Conservation (phyloP, 2,329 filamentous ascomycete genomes). For the Rutstroemia sp. region DNA sequence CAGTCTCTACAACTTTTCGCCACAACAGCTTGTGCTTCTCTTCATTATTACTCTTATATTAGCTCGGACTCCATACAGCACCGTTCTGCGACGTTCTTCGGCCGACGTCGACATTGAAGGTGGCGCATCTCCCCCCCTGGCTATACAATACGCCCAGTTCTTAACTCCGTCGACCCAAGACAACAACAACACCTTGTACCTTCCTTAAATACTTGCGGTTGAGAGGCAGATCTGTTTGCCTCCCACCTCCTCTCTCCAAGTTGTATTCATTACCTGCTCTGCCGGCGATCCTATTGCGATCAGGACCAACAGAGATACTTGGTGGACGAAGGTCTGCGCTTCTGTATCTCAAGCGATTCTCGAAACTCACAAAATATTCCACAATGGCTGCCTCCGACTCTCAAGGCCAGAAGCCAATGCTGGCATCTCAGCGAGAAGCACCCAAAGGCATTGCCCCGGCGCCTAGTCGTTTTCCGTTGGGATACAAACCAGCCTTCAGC, state of each 20-base stretch:
- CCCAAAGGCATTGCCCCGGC: conserved; percentile 26
- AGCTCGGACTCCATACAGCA: too few relatives aligned
- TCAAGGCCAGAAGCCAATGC: conserved; percentile 37
- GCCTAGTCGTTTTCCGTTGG: conserved; percentile 65
- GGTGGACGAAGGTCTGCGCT: conserved; percentile 22
- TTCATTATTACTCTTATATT: too few relatives aligned
- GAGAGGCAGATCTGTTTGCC: conserved; percentile 19
- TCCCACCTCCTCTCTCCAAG: conserved; percentile 25
- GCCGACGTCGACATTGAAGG: neutral
- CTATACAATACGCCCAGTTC: neutral
- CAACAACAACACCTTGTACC: conserved; percentile 1
- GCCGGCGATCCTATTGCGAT: conserved; percentile 29
- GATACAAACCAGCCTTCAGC: conserved; percentile 83
- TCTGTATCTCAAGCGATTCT: conserved; percentile 21
- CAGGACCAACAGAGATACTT: conserved; percentile 22
- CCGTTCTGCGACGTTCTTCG: too few relatives aligned
- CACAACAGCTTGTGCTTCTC: too few relatives aligned
- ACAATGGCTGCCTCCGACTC: conserved; percentile 30
- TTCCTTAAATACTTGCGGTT: conserved; percentile 7
- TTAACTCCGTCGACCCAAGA: conserved; percentile 6
- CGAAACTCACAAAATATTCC: conserved; percentile 26
- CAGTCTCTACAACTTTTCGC: too few relatives aligned
- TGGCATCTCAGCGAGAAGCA: conserved; percentile 40
- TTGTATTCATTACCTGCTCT: conserved; percentile 28
- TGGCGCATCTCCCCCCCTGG: neutral